Conservation (phyloP, 768 basidiomycete genomes). For the Mycena haematopus region DNA sequence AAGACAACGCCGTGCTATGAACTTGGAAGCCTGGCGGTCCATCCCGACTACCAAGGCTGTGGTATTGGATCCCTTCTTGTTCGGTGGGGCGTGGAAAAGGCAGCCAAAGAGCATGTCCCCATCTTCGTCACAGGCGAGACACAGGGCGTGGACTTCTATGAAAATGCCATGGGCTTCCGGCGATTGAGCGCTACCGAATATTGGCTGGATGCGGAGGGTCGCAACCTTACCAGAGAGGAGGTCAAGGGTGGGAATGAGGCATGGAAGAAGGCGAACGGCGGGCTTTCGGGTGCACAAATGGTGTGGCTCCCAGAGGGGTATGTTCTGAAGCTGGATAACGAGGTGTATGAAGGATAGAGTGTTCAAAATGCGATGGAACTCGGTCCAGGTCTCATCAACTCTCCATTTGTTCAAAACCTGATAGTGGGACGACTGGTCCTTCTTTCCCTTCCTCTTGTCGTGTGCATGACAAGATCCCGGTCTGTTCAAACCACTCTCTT, state of each 20-base stretch:
- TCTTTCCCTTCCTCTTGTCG: no score
- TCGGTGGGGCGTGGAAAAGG: neutral
- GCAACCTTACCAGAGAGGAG: neutral
- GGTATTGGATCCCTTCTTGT: slow-evolving; percentile 1
- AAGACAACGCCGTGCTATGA: neutral
- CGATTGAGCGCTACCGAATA: neutral
- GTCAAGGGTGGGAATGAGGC: neutral
- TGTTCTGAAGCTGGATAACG: neutral
- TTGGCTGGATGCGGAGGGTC: neutral
- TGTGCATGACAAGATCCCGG: no score
- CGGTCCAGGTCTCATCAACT: no score
- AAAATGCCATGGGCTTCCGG: neutral
- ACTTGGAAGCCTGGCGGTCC: neutral
- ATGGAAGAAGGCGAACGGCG: neutral
- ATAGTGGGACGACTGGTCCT: no score
- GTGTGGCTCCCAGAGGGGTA: slow-evolving; percentile 1
- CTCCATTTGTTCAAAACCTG: no score
- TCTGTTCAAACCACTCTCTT: no score
- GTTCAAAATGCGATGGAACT: no score
- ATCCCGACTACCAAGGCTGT: neutral
- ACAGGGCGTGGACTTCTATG: neutral
- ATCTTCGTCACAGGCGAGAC: neutral
- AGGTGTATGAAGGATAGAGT: neutral
- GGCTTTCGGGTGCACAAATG: neutral
- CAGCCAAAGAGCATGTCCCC: neutral